Conservation (phyloP, 169 alveolate species). For the Eimeria acervulina region DNA sequence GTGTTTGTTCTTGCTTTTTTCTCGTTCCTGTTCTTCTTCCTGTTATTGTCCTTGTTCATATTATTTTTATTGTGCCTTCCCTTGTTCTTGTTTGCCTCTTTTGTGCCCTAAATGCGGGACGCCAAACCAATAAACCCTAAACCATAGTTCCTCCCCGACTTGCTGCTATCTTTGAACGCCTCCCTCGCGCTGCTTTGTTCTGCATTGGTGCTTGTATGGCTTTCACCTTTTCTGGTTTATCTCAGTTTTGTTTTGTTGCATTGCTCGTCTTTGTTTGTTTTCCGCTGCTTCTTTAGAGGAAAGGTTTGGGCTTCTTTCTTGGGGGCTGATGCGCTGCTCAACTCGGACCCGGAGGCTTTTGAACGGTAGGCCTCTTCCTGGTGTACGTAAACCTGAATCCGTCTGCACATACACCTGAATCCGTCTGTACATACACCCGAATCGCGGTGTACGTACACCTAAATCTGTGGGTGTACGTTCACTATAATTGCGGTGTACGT, state of each 20-base stretch:
- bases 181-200: too few species aligned
- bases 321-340: neutral
- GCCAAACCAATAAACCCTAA: too few species aligned
- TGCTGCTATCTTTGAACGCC: neutral
- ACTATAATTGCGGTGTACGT: too few species aligned
- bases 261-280: neutral
- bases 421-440: neutral
- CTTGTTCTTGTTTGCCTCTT: neutral
- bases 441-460: too few species aligned
- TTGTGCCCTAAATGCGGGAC: too few species aligned
- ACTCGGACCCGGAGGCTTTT: constrained; percentile 51
- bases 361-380: neutral
- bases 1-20: neutral
- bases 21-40: neutral
- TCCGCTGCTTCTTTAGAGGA: neutral
- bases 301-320: constrained; percentile 40
- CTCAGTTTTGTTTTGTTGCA: too few species aligned
- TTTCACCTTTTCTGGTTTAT: too few species aligned
- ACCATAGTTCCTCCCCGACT: neutral
- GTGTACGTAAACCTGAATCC: neutral
- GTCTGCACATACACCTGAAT: too few species aligned
- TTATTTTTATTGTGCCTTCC: too few species aligned
- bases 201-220: too few species aligned
- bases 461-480: too few species aligned
- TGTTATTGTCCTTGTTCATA: neutral